Base-by-base conservation (phyloP, 2,329 filamentous ascomycete species). In the Penicillium rolfsii region DNA sequence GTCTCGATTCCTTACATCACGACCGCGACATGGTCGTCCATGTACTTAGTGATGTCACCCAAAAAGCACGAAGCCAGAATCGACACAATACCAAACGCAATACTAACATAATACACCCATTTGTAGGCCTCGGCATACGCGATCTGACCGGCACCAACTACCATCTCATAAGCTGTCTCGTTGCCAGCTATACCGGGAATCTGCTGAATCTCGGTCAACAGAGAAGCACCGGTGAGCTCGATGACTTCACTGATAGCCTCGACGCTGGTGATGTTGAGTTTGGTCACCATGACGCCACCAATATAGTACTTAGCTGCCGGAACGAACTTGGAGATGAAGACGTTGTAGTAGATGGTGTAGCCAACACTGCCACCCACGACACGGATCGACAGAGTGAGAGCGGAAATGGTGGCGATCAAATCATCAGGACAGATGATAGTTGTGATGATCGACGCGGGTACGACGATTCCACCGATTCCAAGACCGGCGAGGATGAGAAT, bases 361-460 rank as follows among this genome's bases (percentile, higher is more conserved):
- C 86, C 88, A 61, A 90, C 83, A 12, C 84, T 82, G 33, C 88
- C 88, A 50, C 89, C 88, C 38, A 90, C 82, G 57, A 89, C 86
- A 40, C 89, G 87, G 65, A 91, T 85, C n/a, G 87, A 84, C 40
- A 91, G 82, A 0, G 88, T 90, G 24, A 91, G 78, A 5, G 89
- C 87, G 1, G 87, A 84, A 49, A 90, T 82, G 2, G 88, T 90
- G 7, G 87, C 88, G 64, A 91, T 90, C 5, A 90, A 80, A 57
- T 90, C 78, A 69, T 88, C 85, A 0, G 88, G 87, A 62, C 87
- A 89, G 65, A 90, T 86, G 67, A 90, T 89, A 9, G 86, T 87
- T 6, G 86, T 85, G 59, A 90, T 88, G 65, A 90, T 88, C 1
- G 85, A 87, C 0, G 85, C 84, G 0, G 88, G 88, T 5, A 91